Evolutionary conservation across 805 yeast species (phyloP), one percentile per base, ranked within the genome.

Genomic region (Candida koratica): DNA sequence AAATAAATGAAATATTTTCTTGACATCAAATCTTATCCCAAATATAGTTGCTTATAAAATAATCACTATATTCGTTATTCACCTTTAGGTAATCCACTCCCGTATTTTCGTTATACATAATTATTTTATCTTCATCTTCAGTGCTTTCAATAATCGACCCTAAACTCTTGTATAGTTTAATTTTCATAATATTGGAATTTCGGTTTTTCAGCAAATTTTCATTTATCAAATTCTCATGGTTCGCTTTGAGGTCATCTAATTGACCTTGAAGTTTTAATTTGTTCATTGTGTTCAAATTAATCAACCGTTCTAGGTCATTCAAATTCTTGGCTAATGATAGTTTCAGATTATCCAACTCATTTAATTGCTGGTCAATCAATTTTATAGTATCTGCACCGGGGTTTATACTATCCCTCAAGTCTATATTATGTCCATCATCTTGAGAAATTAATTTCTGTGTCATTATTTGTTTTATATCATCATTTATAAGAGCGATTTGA

Each of bases 1-100:
- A 13, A 15, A 15, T 14, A 24, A 24, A 24, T 24, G 13, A 10
- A 24, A 24, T 12, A 11, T 24, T 7, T 6, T 24, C 7, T 24
- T 24, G 23, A 20, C 9, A 10, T 18, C 16, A 30, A 20, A 32
- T 23, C 11, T 8, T 33, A 42, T 84, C 93, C 95, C 95, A 85
- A 20, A 85, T 73, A 52, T 75, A 81, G 50, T 85, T 84, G 10
- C 86, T 73, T 19, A 83, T 72, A 55, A 83, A 84, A 49, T 71
- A 81, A 40, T 79, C 80, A 48, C 83, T 76, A 43, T 79, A 75
- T 40, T 75, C 71, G 20, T 67, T 63, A 28, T 69, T 68, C 51
- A 78, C 69, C 17, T 75, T 70, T 35, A 82, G 56, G 6, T 74
- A 61, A 46, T 72, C 74, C 17, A 63, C 53, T 32, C 72, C 72